Base-by-base conservation (phyloP, 768 basidiomycete species). In the Trametes maxima region DNA sequence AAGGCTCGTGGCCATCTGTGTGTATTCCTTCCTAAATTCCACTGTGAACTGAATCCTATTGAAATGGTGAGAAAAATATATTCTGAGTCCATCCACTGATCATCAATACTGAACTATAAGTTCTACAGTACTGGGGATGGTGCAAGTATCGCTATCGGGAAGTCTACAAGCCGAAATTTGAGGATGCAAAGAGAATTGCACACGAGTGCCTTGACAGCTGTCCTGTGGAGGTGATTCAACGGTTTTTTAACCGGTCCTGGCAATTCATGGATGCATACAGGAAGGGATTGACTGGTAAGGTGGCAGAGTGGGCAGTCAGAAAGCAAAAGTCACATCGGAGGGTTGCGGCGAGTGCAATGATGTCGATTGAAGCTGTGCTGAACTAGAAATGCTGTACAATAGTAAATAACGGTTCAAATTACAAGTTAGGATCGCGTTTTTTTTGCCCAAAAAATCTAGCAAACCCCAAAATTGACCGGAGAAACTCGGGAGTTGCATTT, bases 31-130 rank as follows among this genome's bases (percentile, higher is more conserved):
- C n/a, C n/a, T n/a, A n/a, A n/a, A n/a, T n/a, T n/a, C n/a, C n/a
- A n/a, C n/a, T n/a, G n/a, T n/a, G 75, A 82, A 66, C 69, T 80
- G 4, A 81, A 81, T 67, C 76, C 76, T 14, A 82, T 82, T 68
- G 78, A 81, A 67, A 77, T 79, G 75, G 75, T 73, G 56, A 60
- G 74, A 59, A 40, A 19, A 45, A 49, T 45, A 17, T 57, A 14
- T 7, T 40, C 11, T 12, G 19, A 16, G 19, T 22, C 51, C 56
- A 25, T 45, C 50, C 24, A 50, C 45, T 35, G 3, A n/a, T 10
- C 37, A 8, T 14, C 25, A 24, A 45, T 25, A 16, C 19, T 13
- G 14, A 19, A 13, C 21, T 28, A 11, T 48, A n/a, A n/a, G 17
- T 13, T 28, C 22, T 39, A n/a, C 21, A 65, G 64, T 63, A 77